Conservation (phyloP, 345 rosid genomes). For the Populus nigra region DNA sequence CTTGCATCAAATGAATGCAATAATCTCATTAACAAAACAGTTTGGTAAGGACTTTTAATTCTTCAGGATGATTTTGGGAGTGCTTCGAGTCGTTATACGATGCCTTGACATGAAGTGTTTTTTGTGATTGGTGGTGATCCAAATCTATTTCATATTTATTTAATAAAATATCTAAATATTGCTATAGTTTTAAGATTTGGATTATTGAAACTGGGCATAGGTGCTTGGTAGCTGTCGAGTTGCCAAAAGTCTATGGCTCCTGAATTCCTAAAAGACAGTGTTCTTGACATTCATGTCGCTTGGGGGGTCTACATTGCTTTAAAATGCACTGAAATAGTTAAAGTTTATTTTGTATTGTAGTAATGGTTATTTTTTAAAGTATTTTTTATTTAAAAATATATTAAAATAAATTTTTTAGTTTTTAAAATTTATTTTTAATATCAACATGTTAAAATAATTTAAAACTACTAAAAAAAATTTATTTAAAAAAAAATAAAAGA, state of each 20-base stretch:
- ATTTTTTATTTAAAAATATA: too few species aligned
- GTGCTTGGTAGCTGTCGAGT: not conserved
- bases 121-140: not conserved
- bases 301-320: not conserved
- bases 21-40: not conserved
- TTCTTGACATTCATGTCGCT: not conserved
- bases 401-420: too few species aligned
- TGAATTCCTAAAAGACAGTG: not conserved
- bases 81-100: not conserved
- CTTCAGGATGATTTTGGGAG: not conserved
- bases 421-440: too few species aligned
- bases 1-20: not conserved
- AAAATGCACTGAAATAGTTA: not conserved
- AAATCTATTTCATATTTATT: not conserved
- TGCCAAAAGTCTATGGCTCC: not conserved
- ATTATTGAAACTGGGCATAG: not conserved
- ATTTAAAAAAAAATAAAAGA: too few species aligned
- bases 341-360: too few species aligned
- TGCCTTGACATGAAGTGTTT: not conserved
- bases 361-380: too few species aligned
- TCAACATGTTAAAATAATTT: accelerated
- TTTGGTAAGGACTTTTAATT: not conserved
- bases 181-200: not conserved
- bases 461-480: too few species aligned
- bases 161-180: not conserved